Percentiles rank a stretch among this genome's conserved stretches.
Conservation (phyloP, 139 green algal species). For the Micractinium conductrix region DNA sequence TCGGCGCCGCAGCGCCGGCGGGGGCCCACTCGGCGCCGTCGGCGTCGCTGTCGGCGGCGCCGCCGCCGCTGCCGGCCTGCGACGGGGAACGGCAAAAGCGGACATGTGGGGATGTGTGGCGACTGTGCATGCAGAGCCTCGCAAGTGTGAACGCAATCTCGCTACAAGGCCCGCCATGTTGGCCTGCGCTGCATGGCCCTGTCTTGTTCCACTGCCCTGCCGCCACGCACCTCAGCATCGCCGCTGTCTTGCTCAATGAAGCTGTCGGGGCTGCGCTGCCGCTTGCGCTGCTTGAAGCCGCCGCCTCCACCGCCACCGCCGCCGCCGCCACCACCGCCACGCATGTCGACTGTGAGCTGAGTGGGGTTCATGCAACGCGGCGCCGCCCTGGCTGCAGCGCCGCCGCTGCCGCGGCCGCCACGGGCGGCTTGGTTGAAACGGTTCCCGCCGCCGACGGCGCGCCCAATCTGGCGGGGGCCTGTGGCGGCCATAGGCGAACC, state of each 20-base stretch:
- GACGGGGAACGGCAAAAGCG: no score
- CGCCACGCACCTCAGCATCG: conserved; percentile 19
- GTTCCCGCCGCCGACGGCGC: conserved; percentile 22
- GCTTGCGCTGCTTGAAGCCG: conserved; percentile 4
- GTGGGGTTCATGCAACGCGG: conserved; percentile 6
- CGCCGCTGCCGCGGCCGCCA: background rate
- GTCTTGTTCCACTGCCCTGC: background rate
- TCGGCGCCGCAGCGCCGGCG: background rate
- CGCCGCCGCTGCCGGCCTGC: background rate
- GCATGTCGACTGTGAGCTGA: background rate
- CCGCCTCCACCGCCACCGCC: conserved; percentile 2
- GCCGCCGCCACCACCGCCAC: background rate
- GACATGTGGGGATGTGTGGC: background rate
- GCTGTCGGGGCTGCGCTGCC: conserved; percentile 25
- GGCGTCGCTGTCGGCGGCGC: background rate
- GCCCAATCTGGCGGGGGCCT: background rate
- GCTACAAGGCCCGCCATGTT: no score
- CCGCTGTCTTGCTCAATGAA: conserved; percentile 36
- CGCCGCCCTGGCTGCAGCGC: background rate
- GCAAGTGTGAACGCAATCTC: background rate
- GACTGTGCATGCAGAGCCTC: background rate
- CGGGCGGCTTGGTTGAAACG: background rate
- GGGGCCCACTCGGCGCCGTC: conserved; percentile 16
- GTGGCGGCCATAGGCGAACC: background rate
- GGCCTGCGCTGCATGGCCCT: no score